Conservation (phyloP, 768 basidiomycete genomes). For the Clitopilus passeckerianus region DNA sequence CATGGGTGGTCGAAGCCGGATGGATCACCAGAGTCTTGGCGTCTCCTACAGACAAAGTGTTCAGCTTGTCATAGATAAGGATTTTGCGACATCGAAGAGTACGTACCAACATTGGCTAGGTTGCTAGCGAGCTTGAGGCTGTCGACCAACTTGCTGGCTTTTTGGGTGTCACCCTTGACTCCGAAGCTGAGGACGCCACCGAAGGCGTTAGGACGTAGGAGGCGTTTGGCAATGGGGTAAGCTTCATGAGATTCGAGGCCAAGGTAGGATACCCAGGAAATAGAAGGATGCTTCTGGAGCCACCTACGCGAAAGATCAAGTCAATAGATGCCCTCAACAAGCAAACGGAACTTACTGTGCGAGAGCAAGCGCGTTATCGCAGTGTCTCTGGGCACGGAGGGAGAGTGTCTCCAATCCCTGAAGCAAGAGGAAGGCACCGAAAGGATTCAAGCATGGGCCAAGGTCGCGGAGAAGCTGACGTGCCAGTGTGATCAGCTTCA, state of each 20-base stretch:
- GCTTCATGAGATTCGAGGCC: slow-evolving; percentile 62
- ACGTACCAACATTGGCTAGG: slow-evolving; percentile 66
- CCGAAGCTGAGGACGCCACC: slow-evolving; percentile 82
- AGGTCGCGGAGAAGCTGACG: slow-evolving; percentile 57
- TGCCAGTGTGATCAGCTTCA: background rate
- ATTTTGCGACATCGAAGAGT: background rate
- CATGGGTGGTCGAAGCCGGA: slow-evolving; percentile 74
- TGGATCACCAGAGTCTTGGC: slow-evolving; percentile 82
- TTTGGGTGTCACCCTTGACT: slow-evolving; percentile 48
- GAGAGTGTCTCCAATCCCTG: slow-evolving; percentile 77
- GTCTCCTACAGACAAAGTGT: slow-evolving; percentile 33
- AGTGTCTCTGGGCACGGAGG: slow-evolving; percentile 67
- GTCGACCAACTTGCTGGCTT: slow-evolving; percentile 63
- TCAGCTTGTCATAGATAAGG: background rate
- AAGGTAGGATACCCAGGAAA: slow-evolving; percentile 77
- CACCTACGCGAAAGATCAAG: slow-evolving; percentile 27
- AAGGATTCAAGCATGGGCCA: slow-evolving; percentile 64
- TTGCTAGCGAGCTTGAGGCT: slow-evolving; percentile 65
- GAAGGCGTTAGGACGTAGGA: slow-evolving; percentile 49
- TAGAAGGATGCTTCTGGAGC: slow-evolving; percentile 59
- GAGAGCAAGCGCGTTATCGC: slow-evolving; percentile 63
- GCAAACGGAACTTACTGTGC: slow-evolving; percentile 37
- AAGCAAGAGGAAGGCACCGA: slow-evolving; percentile 70
- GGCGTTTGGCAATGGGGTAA: slow-evolving; percentile 50
- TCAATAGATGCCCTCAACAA: background rate